Percentiles rank a stretch among this genome's conserved stretches.
phyloP scores from a whole-genome alignment of 352 stramenopile species.

The Phytophthora multivora region DNA sequence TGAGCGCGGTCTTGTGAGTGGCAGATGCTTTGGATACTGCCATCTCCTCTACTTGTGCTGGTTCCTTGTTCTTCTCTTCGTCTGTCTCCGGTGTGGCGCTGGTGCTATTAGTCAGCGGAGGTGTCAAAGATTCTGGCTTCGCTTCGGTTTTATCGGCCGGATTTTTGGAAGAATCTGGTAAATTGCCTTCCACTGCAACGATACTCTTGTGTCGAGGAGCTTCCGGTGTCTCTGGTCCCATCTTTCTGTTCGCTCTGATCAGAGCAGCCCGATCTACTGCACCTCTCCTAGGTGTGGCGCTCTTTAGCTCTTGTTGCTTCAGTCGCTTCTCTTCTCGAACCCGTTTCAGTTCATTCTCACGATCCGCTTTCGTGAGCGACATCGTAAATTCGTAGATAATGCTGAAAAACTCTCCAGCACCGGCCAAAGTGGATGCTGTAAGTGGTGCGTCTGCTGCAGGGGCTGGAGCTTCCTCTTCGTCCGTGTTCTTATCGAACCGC shows the following conservation, averaged over 20 bases:
- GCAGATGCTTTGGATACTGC: slow-evolving; percentile 16
- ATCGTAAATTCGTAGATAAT: slow-evolving; percentile 84
- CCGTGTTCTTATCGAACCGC: slow-evolving; percentile 58
- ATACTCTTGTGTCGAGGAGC: slow-evolving; percentile 16
- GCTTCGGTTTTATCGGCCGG: background rate
- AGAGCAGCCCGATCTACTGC: slow-evolving; percentile 24
- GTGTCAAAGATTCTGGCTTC: slow-evolving; percentile 1
- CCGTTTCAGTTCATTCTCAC: slow-evolving; percentile 76
- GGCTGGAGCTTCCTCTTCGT: slow-evolving; percentile 27
- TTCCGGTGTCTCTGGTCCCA: slow-evolving; percentile 38
- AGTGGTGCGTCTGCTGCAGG: slow-evolving; percentile 16
- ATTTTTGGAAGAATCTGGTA: background rate
- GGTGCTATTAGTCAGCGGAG: background rate
- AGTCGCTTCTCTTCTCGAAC: slow-evolving; percentile 65
- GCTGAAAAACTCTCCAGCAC: slow-evolving; percentile 69
- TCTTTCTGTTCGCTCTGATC: slow-evolving; percentile 20
- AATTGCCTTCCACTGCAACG: background rate
- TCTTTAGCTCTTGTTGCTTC: slow-evolving; percentile 62
- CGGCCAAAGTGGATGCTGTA: slow-evolving; percentile 36
- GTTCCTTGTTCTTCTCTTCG: slow-evolving; percentile 10
- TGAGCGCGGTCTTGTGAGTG: slow-evolving; percentile 40
- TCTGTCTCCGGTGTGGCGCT: background rate
- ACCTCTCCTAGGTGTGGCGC: slow-evolving; percentile 40
- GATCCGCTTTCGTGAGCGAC: slow-evolving; percentile 72
- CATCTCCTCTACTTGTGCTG: slow-evolving; percentile 20